Base-by-base conservation (phyloP, 2,329 filamentous ascomycete species). In the Zasmidium citrigriseum region DNA sequence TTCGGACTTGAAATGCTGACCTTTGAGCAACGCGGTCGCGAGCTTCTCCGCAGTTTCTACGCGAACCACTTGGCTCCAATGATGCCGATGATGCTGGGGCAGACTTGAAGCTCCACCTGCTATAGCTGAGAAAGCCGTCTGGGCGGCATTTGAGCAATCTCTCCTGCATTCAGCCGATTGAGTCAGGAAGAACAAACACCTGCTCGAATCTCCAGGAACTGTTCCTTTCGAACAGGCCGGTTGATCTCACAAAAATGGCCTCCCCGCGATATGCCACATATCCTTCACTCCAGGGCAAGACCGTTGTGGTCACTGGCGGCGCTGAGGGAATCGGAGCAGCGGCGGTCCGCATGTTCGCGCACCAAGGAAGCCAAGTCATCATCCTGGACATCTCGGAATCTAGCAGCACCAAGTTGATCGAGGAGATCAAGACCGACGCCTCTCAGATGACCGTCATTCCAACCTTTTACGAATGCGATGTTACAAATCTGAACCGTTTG, bases 281-380 rank as follows among this genome's bases (percentile, higher is more conserved):
- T 52, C 69, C 70, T 2, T 70, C 67, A 44, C 75, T 87, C 29
- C 73, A 73, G 7, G 78, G 74, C 64, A 87, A 86, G 69, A 84
- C 80, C 0, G 82, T 89, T 52, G 67, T 88, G 58, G 83, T 89
- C 64, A 89, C 86, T 0, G 86, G 86, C 47, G 86, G 83, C 24
- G 84, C 86, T 21, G 84, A 83, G 56, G 86, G 86, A 4, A 89
- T 89, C 63, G 86, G 85, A 52, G 82, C 80, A 49, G 83, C 80
- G 22, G 86, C 87, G 52, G 82, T 81, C 1, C 75, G 79, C 55
- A 81, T 82, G 52, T 87, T 87, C 70, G 78, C 79, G 16, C 70
- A 77, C 24, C 85, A 88, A 74, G 85, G 85, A 46, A 80, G 80
- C 56, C 81, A 79, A 64, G 84, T 88, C 45, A 70, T 87, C 53